These are phyloP conservation scores for Saturnispora dispora DNA, from an alignment of 805 yeast species.

Conservation along the genomic window DNA sequence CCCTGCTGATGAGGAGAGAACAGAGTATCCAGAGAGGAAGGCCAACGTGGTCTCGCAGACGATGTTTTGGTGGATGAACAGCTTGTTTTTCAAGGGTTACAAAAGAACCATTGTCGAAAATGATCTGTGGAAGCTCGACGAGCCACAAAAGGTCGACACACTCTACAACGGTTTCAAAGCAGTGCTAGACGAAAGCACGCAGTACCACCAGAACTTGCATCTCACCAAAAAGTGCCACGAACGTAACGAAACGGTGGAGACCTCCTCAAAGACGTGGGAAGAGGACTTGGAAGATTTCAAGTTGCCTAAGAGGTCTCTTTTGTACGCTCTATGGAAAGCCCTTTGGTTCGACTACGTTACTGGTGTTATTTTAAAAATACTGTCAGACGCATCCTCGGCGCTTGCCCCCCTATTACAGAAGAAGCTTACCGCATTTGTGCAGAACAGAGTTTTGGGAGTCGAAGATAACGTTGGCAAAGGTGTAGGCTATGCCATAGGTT, in stretches of 20 bases:
- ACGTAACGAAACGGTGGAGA: slow-evolving; percentile 18
- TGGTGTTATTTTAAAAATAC: slow-evolving; percentile 33
- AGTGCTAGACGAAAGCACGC: slow-evolving; percentile 27
- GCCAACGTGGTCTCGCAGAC: slow-evolving; percentile 34
- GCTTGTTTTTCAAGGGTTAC: slow-evolving; percentile 58
- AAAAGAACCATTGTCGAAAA: slow-evolving; percentile 59
- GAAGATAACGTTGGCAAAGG: slow-evolving; percentile 46
- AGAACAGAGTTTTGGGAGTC: slow-evolving; percentile 35
- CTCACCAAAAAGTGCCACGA: slow-evolving; percentile 23
- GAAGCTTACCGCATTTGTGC: slow-evolving; percentile 54
- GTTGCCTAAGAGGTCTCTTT: slow-evolving; percentile 15
- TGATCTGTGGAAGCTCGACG: slow-evolving; percentile 45
- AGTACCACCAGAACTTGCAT: slow-evolving; percentile 12
- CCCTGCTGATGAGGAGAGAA: slow-evolving; percentile 43
- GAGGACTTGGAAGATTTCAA: slow-evolving; percentile 21
- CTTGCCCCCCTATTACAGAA: slow-evolving; percentile 60
- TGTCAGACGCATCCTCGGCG: slow-evolving; percentile 40
- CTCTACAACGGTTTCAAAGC: slow-evolving; percentile 31
- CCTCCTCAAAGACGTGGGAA: slow-evolving; percentile 10
- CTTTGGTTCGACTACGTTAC: slow-evolving; percentile 37
- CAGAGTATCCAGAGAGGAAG: slow-evolving; percentile 37
- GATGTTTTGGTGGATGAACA: slow-evolving; percentile 62
- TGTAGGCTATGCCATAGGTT: slow-evolving; percentile 71
- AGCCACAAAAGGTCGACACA: slow-evolving; percentile 34
- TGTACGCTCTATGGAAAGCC: slow-evolving; percentile 39